Base-by-base conservation (phyloP, 305 asterid species). In the Fraxinus sp. region DNA sequence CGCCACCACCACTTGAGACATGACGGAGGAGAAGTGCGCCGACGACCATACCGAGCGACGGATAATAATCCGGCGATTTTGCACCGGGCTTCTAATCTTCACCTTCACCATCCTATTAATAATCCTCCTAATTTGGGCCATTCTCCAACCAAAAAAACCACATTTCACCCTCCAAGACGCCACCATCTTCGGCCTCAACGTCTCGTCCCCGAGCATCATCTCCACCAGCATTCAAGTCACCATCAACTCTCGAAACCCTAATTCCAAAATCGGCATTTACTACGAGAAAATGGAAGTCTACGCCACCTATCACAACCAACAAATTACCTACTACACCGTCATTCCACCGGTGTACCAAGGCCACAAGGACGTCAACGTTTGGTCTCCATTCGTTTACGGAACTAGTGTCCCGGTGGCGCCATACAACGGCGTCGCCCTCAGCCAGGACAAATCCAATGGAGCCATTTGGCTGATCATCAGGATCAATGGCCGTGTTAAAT, bases 301-400 rank as follows among this genome's bases (percentile, higher is more conserved):
- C 84, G 93, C 93, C 73, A 87, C 84, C 79, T 93, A 93, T 83
- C 91, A 84, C 57, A 85, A 66, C 86, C 97, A 92, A 84, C 97
- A 93, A 79, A 88, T 93, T 82, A 93, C 95, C 28, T 90, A 87
- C 81, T 81, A 79, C 89, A 88, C 96, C 33, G 81, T 36, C 70
- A 90, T 93, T 64, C 93, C 92, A 0, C 72, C 93, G 1, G 93
- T 88, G 24, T 93, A 92, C 83, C 97, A 93, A 79, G 93, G 93
- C 78, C 93, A 87, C 87, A 90, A 90, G 77, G 97, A 90, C 77
- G 68, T 46, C 24, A 90, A 92, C 85, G 89, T 93, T 3, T 93
- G 97, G 97, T 92, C 94, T 0, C 97, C 97, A 2, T 92, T 91
- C 35, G 71, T 93, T 22, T 88, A 87, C 87, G 97, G 96, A 0